Evolutionary conservation across 139 green algal genomes (phyloP).

Genomic region (Chlorella sorokiniana): DNA sequence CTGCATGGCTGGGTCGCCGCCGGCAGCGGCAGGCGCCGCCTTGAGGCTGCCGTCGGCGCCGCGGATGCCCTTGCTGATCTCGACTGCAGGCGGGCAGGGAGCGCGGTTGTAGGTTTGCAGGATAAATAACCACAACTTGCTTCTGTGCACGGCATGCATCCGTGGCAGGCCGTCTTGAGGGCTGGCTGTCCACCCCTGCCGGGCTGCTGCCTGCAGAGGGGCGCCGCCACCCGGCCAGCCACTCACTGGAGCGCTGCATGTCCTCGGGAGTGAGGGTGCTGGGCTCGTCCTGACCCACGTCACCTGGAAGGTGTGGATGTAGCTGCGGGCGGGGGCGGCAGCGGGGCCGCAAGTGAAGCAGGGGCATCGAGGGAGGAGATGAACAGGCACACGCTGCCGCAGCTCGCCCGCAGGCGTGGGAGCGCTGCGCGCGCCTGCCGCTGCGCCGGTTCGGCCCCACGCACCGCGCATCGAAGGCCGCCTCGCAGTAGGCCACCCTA

Average conservation of each 20-base stretch:
- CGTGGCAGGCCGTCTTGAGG: no score
- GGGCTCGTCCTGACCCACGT: constrained; percentile 60
- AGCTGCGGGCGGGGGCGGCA: constrained; percentile 23
- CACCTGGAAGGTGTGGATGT: constrained; percentile 91
- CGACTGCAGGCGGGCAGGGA: not conserved
- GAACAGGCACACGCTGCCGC: no score
- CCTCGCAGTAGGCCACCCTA: constrained; percentile 95
- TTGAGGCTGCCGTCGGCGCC: not conserved
- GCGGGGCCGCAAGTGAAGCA: not conserved
- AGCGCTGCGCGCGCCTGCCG: no score
- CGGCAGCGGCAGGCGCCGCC: not conserved
- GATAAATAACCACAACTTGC: no score
- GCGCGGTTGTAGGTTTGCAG: no score
- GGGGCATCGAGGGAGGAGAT: not conserved
- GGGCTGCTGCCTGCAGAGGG: no score
- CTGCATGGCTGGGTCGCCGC: constrained; percentile 21
- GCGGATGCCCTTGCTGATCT: constrained; percentile 25
- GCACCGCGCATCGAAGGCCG: constrained; percentile 79
- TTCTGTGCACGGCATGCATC: no score
- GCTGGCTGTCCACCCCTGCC: no score
- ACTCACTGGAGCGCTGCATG: constrained; percentile 32
- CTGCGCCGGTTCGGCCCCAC: no score
- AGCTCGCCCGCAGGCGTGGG: no score
- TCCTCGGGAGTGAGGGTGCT: constrained; percentile 28
- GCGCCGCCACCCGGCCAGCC: not conserved